Evolutionary conservation across 805 yeast species (phyloP).

Genomic region (Kodamaea lidongshanica): DNA sequence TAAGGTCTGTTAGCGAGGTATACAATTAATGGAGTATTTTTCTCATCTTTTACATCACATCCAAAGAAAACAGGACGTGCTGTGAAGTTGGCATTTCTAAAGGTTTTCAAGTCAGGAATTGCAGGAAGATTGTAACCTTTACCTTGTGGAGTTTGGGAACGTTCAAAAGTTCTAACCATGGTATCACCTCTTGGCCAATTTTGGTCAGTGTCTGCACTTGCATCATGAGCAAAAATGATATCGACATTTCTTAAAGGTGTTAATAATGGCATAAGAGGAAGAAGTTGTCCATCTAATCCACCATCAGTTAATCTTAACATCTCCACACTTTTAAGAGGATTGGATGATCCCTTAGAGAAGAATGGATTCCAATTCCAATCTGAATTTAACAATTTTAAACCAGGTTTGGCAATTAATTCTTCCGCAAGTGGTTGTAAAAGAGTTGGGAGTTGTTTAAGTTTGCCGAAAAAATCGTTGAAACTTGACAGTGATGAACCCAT

Average conservation of each 20-base stretch:
- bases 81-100: conserved; percentile 54
- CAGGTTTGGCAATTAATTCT: too few relatives aligned
- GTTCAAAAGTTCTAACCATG: conserved; percentile 26
- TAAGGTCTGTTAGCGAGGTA: conserved; percentile 71
- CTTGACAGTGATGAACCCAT: conserved; percentile 37
- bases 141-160: conserved; percentile 39
- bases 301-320: conserved; percentile 38
- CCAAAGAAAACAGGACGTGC: conserved; percentile 78
- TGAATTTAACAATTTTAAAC: too few relatives aligned
- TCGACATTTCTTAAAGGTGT: conserved; percentile 32
- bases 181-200: conserved; percentile 33
- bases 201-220: conserved; percentile 20
- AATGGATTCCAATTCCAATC: too few relatives aligned
- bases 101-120: conserved; percentile 65
- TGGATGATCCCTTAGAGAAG: too few relatives aligned
- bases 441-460: too few relatives aligned
- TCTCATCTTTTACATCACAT: conserved; percentile 46
- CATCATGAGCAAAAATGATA: conserved; percentile 34
- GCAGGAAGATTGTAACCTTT: conserved; percentile 67
- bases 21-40: conserved; percentile 67
- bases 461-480: conserved; percentile 31
- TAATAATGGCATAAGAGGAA: conserved; percentile 30
- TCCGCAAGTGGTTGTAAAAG: too few relatives aligned
- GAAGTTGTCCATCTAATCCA: conserved; percentile 32
- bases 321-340: too few relatives aligned